Base-by-base conservation (phyloP, 2,329 filamentous ascomycete genomes). In the Colletotrichum liriopes region DNA sequence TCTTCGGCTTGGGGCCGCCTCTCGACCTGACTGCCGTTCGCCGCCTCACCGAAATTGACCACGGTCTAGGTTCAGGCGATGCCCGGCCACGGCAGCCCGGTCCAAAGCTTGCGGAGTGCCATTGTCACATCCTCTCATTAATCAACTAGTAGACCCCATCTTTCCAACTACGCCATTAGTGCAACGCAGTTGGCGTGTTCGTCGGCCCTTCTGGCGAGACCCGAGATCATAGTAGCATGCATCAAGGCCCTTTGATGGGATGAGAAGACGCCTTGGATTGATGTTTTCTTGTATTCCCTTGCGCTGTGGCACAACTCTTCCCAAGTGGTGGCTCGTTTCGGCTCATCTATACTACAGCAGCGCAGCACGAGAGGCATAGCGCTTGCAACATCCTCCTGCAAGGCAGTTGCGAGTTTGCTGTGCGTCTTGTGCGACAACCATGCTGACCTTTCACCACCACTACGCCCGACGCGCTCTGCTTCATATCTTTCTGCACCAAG, bases 21-120 rank as follows among this genome's bases (percentile, higher is more conserved):
- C 58, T 52, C 54, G 55, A 49, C 68, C 49, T 56, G 39, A 29
- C 64, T 62, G 49, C 55, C 64, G 56, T 59, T 55, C 37, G 64
- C 64, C 68, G 41, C 68, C 56, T 54, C 63, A 37, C 63, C 64
- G 67, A 67, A 49, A 68, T 45, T 58, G 56, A 56, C 23, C 26
- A 62, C 26, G 47, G 32, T 45, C 32, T 23, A 58, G 58, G 43
- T 71, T 67, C 37, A 59, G 61, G 68, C 58, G 51, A 11, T 45
- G 52, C 51, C 64, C 26, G 52, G 65, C 58, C 51, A 67, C 47
- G 41, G 16, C 45, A 52, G 62, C 58, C 51, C n/a, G 51, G 65
- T 49, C 16, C 64, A 51, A 63, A 71, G 43, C n/a, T 62, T 52
- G 26, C 23, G 62, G 32, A 62, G 43, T 61, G 55, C 23, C 32